These are phyloP conservation scores for Vigna nakashimae DNA, from an alignment of 306 rosid genomes.

Conservation along the genomic window DNA sequence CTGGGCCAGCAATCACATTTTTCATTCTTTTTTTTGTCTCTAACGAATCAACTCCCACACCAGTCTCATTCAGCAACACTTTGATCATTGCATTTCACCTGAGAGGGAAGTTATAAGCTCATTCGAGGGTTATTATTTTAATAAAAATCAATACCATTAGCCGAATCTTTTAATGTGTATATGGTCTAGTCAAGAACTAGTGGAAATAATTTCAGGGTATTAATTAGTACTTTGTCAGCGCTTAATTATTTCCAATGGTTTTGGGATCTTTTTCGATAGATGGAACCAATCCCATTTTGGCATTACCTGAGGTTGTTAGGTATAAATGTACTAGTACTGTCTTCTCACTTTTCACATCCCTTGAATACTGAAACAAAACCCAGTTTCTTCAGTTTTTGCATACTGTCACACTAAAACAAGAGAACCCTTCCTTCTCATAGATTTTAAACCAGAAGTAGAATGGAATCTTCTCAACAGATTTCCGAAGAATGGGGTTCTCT, in stretches of 20 bases:
- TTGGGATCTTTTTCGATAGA: conserved; percentile 37
- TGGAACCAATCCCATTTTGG: conserved; percentile 48
- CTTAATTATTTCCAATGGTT: conserved; percentile 42
- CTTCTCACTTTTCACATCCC: conserved; percentile 34
- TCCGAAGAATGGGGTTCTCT: conserved; percentile 73
- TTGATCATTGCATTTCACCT: conserved; percentile 37
- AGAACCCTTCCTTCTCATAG: neutral
- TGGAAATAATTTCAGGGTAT: conserved; percentile 26
- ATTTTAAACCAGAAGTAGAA: conserved; percentile 18
- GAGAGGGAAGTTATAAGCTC: neutral
- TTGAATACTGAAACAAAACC: conserved; percentile 40
- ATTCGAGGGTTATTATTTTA: conserved; percentile 24
- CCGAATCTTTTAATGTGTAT: conserved; percentile 42
- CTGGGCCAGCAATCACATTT: conserved; percentile 16
- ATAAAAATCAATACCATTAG: conserved; percentile 31
- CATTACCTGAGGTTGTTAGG: conserved; percentile 33
- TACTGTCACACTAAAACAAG: conserved; percentile 19
- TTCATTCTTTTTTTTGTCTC: conserved; percentile 21
- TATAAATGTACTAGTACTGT: conserved; percentile 51
- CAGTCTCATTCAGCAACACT: conserved; percentile 3
- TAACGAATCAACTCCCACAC: conserved; percentile 26
- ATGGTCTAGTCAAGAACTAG: conserved; percentile 34
- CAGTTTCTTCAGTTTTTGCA: conserved; percentile 29
- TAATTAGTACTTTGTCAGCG: conserved; percentile 42
- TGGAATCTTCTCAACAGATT: conserved; percentile 64